Evolutionary conservation across 2,329 filamentous ascomycete genomes (phyloP).

Genomic region (Plectosphaerella sp.): DNA sequence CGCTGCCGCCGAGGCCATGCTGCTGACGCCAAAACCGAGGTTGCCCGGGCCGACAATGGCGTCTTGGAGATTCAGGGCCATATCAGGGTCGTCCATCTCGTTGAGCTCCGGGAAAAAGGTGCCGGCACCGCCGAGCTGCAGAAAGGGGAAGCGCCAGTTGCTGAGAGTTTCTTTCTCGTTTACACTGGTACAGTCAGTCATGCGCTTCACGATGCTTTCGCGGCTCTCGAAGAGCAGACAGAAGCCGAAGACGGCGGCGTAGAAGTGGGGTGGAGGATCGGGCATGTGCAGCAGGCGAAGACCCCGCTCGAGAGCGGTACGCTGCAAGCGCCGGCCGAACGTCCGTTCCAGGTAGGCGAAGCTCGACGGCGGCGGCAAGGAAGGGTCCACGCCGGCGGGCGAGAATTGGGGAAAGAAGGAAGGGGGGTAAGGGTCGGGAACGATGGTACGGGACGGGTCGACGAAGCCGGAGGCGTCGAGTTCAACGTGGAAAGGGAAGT

Average conservation of each 20-base stretch:
- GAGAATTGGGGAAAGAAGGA: neutral
- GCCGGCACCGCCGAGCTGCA: conserved; percentile 63
- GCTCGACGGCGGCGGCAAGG: conserved; percentile 37
- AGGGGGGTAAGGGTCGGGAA: conserved; percentile 24
- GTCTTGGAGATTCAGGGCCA: conserved; percentile 10
- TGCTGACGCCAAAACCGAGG: conserved; percentile 8
- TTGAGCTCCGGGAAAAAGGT: conserved; percentile 49
- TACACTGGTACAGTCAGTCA: conserved; percentile 26
- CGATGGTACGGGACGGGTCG: conserved; percentile 19
- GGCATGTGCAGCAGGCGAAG: conserved; percentile 50
- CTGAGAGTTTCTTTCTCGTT: conserved; percentile 42
- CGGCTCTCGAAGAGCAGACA: conserved; percentile 56
- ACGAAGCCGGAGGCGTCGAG: conserved; percentile 9
- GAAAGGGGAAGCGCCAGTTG: conserved; percentile 56
- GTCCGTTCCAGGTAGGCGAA: conserved; percentile 60
- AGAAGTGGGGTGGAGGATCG: conserved; percentile 40
- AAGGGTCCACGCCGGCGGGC: conserved; percentile 18
- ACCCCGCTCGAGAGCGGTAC: conserved; percentile 59
- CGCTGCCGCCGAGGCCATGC: neutral
- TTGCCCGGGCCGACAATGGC: conserved; percentile 3
- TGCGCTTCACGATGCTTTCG: conserved; percentile 40
- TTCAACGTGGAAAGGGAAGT: neutral
- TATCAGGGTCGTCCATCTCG: conserved; percentile 8
- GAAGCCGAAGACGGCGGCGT: conserved; percentile 63
- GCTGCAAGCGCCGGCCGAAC: conserved; percentile 68